These are phyloP conservation scores for Lepidium campestre DNA, from an alignment of 441 rosid species.

Conservation along the genomic window DNA sequence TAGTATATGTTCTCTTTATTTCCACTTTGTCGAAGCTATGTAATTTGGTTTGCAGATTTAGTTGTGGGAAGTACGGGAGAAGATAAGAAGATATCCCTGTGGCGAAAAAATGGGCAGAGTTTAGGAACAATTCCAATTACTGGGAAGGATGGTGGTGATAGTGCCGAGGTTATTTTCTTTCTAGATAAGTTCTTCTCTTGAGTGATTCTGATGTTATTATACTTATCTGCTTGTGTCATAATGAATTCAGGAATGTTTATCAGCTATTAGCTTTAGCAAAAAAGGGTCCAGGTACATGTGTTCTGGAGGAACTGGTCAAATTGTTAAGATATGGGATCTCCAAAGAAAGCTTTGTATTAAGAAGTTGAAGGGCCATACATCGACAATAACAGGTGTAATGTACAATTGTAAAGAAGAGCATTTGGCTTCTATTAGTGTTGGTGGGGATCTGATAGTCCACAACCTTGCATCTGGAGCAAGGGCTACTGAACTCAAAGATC, in stretches of 20 bases:
- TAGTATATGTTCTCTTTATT: background rate
- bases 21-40: background rate
- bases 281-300: conserved; percentile 89
- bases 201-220: too few relatives aligned
- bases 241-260: conserved; percentile 68
- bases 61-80: conserved; percentile 95
- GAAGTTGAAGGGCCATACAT: conserved; percentile 89
- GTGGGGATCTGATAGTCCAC: conserved; percentile 88
- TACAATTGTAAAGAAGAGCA: conserved; percentile 97
- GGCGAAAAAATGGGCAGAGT: conserved; percentile 77
- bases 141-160: conserved; percentile 69
- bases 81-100: conserved; percentile 81
- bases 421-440: conserved; percentile 85
- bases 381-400: conserved; percentile 78
- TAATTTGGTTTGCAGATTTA: conserved; percentile 49
- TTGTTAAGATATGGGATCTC: conserved; percentile 93
- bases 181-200: background rate
- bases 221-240: background rate
- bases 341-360: conserved; percentile 88
- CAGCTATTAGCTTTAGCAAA: conserved; percentile 76
- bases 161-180: conserved; percentile 46
- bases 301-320: conserved; percentile 89
- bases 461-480: conserved; percentile 88
- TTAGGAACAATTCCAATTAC: conserved; percentile 72
- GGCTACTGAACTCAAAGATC: conserved; percentile 90